Evolutionary conservation across 495 filamentous ascomycete species (phyloP), one percentile per base, ranked within the genome.

Genomic region (Aspergillus cavernicola): DNA sequence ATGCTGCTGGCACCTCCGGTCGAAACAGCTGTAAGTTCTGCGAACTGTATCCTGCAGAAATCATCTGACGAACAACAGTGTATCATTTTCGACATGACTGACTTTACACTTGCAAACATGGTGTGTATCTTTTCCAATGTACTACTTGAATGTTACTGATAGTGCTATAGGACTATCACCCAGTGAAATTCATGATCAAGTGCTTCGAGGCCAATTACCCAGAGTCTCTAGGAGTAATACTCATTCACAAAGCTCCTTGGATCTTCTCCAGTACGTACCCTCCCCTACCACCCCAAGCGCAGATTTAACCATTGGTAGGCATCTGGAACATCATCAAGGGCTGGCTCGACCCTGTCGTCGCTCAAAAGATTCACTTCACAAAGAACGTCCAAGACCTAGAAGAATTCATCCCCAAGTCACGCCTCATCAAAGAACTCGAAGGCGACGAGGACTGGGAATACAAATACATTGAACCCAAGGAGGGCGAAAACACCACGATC

Each of bases 131-230:
- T 31, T 12, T 36, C 6, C 16, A 36, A 20, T 1, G 13, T 3
- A 19, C 7, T 10, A 11, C 11, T 20, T 16, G n/a, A 7, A 32
- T 6, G 16, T 23, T 55, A 33, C 59, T 69, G 41, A 68, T 28
- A 4, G 36, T 35, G 2, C 24, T 11, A 10, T 33, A 91, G 88
- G 93, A 98, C 65, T 97, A 97, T 65, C 81, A 89, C 0, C 93
- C 93, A 0, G 90, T 98, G 20, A 97, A 92, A 62, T 97, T 97
- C 76, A 95, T 98, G 83, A 97, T 97, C 74, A 96, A 96, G 73
- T 96, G 90, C 70, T 98, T 98, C 66, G 95, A 97, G 73, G 95
- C 93, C 44, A 97, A 98, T 70, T 98, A 97, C 65, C 93, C 95
- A 22, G 95, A 97, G 66, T 88, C 80, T 45, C 77, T 98, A 0